These are phyloP conservation scores for Phylloporus arenicola DNA, from an alignment of 768 basidiomycete genomes.

Conservation along the genomic window DNA sequence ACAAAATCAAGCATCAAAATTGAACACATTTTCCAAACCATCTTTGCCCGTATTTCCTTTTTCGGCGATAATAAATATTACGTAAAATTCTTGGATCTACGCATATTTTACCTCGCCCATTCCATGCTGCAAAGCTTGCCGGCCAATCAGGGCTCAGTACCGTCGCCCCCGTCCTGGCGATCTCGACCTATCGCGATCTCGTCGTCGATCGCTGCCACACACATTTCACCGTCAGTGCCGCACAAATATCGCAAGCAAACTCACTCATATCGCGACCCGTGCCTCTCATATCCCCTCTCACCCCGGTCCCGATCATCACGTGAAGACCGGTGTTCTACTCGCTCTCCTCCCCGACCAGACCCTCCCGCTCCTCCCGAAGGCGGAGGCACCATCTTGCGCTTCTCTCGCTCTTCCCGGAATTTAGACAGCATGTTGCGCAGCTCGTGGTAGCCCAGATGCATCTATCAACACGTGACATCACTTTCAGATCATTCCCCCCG, in stretches of 20 bases:
- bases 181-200: slow-evolving; percentile 70
- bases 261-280: slow-evolving; percentile 70
- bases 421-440: slow-evolving; percentile 88
- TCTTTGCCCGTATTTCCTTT: slow-evolving; percentile 14
- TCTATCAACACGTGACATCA: slow-evolving; percentile 49
- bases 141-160: slow-evolving; percentile 35
- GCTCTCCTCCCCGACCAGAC: slow-evolving; percentile 39
- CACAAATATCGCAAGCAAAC: slow-evolving; percentile 24
- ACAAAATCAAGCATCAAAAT: slow-evolving; percentile 27
- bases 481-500: slow-evolving; percentile 18
- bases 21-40: slow-evolving; percentile 26
- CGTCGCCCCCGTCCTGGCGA: slow-evolving; percentile 58
- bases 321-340: slow-evolving; percentile 51
- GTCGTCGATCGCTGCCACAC: slow-evolving; percentile 54
- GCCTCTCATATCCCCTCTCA: slow-evolving; percentile 64
- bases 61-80: slow-evolving; percentile 14
- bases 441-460: slow-evolving; percentile 99
- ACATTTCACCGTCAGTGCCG: slow-evolving; percentile 8
- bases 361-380: slow-evolving; percentile 33
- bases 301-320: slow-evolving; percentile 66
- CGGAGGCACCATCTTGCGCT: slow-evolving; percentile 59
- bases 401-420: slow-evolving; percentile 88
- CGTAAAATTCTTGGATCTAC: slow-evolving; percentile 4
- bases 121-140: slow-evolving; percentile 23
- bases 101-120: slow-evolving; percentile 16